Percentiles rank a stretch among this genome's conserved stretches.
phyloP scores from a whole-genome alignment of 2,329 filamentous ascomycete species.

The Colletotrichum acutatum region DNA sequence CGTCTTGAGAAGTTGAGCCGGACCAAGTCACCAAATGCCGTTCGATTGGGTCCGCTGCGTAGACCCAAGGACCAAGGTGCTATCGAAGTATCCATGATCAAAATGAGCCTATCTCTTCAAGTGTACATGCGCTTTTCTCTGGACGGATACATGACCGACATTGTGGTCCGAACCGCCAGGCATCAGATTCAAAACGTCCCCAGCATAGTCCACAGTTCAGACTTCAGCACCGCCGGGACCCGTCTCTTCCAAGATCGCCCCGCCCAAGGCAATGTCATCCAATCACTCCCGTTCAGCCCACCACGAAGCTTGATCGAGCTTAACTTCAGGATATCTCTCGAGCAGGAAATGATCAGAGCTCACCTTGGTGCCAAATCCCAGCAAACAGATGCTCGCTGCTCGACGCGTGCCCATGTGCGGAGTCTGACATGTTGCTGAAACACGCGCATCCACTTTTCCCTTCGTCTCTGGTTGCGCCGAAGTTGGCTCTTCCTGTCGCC shows the following conservation, averaged over 20 bases:
- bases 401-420: conserved; percentile 29
- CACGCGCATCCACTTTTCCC: conserved; percentile 22
- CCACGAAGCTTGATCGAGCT: conserved; percentile 35
- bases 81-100: neutral
- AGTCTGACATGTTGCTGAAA: conserved; percentile 31
- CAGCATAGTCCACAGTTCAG: conserved; percentile 11
- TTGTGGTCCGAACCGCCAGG: conserved; percentile 7
- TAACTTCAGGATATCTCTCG: conserved; percentile 21
- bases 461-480: conserved; percentile 15
- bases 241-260: neutral
- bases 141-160: conserved; percentile 4
- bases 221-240: conserved; percentile 3
- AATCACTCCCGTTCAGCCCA: conserved; percentile 15
- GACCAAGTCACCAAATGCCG: conserved; percentile 8
- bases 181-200: neutral
- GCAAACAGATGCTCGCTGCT: conserved; percentile 13
- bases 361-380: neutral
- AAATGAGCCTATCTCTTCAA: too few species aligned
- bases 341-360: conserved; percentile 34
- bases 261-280: conserved; percentile 3
- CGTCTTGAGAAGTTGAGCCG: neutral
- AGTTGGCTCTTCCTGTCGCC: conserved; percentile 14
- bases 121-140: neutral
- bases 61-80: too few species aligned
- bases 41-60: neutral